Evolutionary conservation across 1,284 basidiomycete species (phyloP).

Genomic region (Ustilago nuda): DNA sequence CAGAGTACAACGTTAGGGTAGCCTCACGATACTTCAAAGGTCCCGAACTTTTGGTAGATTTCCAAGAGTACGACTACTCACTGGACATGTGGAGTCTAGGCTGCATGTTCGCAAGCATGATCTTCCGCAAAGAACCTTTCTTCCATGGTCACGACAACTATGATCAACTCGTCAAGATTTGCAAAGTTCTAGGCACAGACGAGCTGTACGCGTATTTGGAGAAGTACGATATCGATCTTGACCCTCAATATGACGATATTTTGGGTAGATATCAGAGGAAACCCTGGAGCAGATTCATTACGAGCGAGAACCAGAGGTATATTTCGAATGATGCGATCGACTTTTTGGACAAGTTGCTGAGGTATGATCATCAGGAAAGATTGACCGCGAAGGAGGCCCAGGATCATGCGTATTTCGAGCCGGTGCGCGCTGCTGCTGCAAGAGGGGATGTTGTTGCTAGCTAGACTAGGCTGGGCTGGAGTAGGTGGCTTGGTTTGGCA

Average conservation of each 20-base stretch:
- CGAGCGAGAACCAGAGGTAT: slow-evolving; percentile 88
- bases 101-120: slow-evolving; percentile 88
- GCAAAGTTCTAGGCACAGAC: slow-evolving; percentile 96
- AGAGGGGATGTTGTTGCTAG: slow-evolving; percentile 50
- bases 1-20: slow-evolving; percentile 97
- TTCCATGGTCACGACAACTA: slow-evolving; percentile 99
- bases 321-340: slow-evolving; percentile 84
- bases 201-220: slow-evolving; percentile 80
- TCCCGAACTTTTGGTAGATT: slow-evolving; percentile 95
- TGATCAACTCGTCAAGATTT: slow-evolving; percentile 97
- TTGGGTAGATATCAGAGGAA: slow-evolving; percentile 80
- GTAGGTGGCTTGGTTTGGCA: background rate
- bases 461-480: background rate
- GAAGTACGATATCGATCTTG: slow-evolving; percentile 77
- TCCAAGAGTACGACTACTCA: slow-evolving; percentile 93
- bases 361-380: slow-evolving; percentile 96
- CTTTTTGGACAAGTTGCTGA: slow-evolving; percentile 92
- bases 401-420: slow-evolving; percentile 66
- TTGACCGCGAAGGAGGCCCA: slow-evolving; percentile 79
- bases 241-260: slow-evolving; percentile 69
- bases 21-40: slow-evolving; percentile 98
- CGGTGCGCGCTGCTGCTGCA: slow-evolving; percentile 53
- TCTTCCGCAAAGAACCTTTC: slow-evolving; percentile 99
- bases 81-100: slow-evolving; percentile 97
- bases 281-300: slow-evolving; percentile 75